Evolutionary conservation across 2,329 filamentous ascomycete genomes (phyloP).

Genomic region (Dothistroma septosporum): DNA sequence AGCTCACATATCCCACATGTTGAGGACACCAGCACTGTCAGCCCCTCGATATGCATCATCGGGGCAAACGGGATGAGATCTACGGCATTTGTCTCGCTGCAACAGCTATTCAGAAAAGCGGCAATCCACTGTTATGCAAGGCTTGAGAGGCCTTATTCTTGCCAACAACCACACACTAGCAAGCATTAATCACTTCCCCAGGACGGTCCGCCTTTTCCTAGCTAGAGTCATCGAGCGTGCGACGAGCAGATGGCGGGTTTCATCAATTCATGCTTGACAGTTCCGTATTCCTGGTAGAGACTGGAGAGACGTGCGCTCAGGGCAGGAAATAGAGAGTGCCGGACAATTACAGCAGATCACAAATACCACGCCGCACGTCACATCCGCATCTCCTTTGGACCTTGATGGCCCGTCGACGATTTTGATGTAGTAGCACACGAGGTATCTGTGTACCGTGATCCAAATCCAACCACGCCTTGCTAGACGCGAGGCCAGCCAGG

Average conservation of each 20-base stretch:
- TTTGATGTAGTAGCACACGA: background rate
- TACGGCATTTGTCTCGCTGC: background rate
- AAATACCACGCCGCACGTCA: background rate
- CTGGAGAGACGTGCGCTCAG: background rate
- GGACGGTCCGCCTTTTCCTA: background rate
- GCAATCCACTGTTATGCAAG: background rate
- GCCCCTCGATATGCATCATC: background rate
- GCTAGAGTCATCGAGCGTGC: background rate
- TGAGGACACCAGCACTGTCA: background rate
- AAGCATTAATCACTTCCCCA: background rate
- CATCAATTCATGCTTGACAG: background rate
- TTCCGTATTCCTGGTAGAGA: background rate
- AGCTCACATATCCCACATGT: background rate
- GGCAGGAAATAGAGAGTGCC: background rate
- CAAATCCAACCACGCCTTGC: background rate
- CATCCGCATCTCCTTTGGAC: background rate
- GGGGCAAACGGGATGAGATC: background rate
- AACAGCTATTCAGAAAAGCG: background rate
- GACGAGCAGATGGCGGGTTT: background rate
- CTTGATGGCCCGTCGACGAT: background rate
- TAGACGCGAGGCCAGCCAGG: background rate
- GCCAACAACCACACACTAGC: background rate
- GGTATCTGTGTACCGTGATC: background rate
- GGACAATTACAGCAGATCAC: background rate
- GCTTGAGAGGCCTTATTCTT: background rate